phyloP scores from a whole-genome alignment of 2,329 filamentous ascomycete species.

The Chaetomium sp. region DNA sequence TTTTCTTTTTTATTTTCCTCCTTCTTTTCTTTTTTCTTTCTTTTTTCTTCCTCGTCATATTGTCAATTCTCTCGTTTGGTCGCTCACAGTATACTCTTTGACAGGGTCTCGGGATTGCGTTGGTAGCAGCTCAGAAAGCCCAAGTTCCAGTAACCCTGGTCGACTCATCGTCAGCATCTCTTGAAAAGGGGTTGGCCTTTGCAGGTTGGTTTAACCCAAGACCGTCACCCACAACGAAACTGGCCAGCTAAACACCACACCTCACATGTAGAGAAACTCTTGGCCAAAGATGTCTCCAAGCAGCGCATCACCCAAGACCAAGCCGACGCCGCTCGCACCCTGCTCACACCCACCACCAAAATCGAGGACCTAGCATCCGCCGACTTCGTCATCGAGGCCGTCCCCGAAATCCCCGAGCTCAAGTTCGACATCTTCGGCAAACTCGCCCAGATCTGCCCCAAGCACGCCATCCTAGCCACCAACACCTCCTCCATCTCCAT shows the following conservation, averaged over 20 bases:
- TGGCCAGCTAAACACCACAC: not conserved
- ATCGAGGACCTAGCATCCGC: conserved; percentile 74
- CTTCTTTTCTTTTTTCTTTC: not conserved
- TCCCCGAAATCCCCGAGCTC: conserved; percentile 82
- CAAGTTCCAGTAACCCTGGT: conserved; percentile 78
- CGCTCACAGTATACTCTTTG: not conserved
- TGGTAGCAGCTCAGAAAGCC: conserved; percentile 83
- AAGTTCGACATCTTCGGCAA: conserved; percentile 83
- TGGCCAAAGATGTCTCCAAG: conserved; percentile 89
- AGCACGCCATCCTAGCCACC: conserved; percentile 86
- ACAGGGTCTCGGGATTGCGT: conserved; percentile 88
- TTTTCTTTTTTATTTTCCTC: not conserved
- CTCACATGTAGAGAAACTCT: conserved; percentile 65
- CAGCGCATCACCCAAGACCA: conserved; percentile 75
- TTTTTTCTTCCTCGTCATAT: not conserved
- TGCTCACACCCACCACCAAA: conserved; percentile 62
- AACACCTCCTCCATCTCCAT: conserved; percentile 99
- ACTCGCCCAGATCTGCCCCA: conserved; percentile 72
- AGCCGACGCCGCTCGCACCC: conserved; percentile 64
- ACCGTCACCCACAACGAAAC: not conserved
- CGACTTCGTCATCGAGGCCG: conserved; percentile 96
- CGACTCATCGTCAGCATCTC: conserved; percentile 73
- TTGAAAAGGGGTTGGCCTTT: conserved; percentile 86
- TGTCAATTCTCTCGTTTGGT: not conserved
- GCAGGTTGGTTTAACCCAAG: conserved; percentile 52